phyloP scores from a whole-genome alignment of 176 grass and related monocot genomes.

The Calamus simplicifolius region DNA sequence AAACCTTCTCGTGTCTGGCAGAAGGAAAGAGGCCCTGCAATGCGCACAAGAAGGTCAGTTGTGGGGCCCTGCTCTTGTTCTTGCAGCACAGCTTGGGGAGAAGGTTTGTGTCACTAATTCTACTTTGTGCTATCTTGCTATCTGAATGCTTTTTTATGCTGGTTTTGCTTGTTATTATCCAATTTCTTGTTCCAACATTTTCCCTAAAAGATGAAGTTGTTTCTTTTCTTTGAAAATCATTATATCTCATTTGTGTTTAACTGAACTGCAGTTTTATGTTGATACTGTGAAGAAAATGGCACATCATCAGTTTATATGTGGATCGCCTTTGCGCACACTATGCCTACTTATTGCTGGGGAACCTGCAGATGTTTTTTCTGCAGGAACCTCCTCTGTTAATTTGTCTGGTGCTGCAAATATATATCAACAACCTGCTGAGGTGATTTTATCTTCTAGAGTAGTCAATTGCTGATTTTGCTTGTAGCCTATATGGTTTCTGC shows the following conservation, averaged over 20 bases:
- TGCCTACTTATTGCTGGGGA: constrained; percentile 98
- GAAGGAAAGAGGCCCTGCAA: constrained; percentile 85
- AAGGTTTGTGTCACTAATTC: constrained; percentile 39
- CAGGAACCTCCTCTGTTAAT: constrained; percentile 25
- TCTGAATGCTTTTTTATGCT: not conserved
- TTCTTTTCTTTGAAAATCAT: not conserved
- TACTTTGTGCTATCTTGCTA: not conserved
- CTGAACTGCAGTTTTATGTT: constrained; percentile 63
- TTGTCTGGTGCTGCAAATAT: constrained; percentile 33
- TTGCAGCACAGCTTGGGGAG: constrained; percentile 88
- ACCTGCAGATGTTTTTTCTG: constrained; percentile 85
- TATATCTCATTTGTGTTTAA: not conserved
- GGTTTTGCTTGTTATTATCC: too few species aligned
- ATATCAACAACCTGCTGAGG: constrained; percentile 57
- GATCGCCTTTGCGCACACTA: constrained; percentile 81
- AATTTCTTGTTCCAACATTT: constrained; percentile 5
- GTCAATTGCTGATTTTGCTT: too few species aligned
- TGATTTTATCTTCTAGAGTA: constrained; percentile 11
- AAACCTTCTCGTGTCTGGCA: constrained; percentile 90
- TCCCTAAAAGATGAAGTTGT: not conserved
- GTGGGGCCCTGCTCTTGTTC: constrained; percentile 93
- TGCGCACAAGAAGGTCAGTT: constrained; percentile 89
- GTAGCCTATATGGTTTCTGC: not conserved
- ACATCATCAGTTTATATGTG: constrained; percentile 62
- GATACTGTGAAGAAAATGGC: constrained; percentile 99